Evolutionary conservation across 2,329 filamentous ascomycete genomes (phyloP).

Genomic region (Calonectria pauciramosa): DNA sequence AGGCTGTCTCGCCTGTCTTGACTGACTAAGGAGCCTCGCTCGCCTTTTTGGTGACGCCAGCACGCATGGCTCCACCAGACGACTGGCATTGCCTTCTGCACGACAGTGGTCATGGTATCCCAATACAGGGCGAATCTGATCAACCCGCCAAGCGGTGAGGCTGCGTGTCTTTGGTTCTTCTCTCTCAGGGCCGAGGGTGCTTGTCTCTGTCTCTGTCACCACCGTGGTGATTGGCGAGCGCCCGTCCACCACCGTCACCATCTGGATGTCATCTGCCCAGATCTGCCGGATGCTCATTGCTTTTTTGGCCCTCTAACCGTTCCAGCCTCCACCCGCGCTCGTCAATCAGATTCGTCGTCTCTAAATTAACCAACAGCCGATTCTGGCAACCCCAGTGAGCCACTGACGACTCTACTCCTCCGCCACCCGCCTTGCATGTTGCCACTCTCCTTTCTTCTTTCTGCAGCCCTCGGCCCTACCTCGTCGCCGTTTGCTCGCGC

Average conservation of each 20-base stretch:
- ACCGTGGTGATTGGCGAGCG: background rate
- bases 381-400: background rate
- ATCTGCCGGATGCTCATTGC: conserved; percentile 8
- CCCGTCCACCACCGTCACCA: conserved; percentile 1
- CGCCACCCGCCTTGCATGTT: background rate
- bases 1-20: background rate
- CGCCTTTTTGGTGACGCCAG: conserved; percentile 9
- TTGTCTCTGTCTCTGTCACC: background rate
- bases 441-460: conserved; percentile 10
- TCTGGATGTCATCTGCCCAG: conserved; percentile 8
- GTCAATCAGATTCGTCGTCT: background rate
- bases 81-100: conserved; percentile 9
- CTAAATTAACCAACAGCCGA: background rate
- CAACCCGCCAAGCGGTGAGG: background rate
- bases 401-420: conserved; percentile 1
- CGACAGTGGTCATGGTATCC: background rate
- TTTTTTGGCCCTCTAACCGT: background rate
- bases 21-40: conserved; percentile 2
- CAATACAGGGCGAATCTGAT: background rate
- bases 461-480: conserved; percentile 13
- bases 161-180: background rate
- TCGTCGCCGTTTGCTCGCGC: background rate
- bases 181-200: background rate
- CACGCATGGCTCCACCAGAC: conserved; percentile 15
- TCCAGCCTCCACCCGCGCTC: background rate